Conservation (phyloP, 2,329 filamentous ascomycete species). For the Dothiorella sarmentorum region DNA sequence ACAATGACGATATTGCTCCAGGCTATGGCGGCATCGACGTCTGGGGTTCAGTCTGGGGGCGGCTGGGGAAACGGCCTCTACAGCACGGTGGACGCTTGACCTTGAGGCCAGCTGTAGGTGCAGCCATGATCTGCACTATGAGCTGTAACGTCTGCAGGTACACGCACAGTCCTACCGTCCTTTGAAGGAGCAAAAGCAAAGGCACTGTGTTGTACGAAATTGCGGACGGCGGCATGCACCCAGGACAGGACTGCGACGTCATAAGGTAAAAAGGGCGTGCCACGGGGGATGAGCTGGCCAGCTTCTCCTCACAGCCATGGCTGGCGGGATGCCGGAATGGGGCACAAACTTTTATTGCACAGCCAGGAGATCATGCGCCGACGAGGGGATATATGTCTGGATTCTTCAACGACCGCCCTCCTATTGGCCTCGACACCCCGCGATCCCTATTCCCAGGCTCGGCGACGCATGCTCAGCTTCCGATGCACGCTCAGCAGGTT, state of each 20-base stretch:
- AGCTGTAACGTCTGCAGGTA: slow-evolving; percentile 9
- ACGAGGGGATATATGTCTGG: not conserved
- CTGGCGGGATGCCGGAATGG: slow-evolving; percentile 4
- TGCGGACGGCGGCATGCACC: not conserved
- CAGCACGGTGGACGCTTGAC: not conserved
- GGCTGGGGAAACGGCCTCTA: not conserved
- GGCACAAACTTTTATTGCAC: not conserved
- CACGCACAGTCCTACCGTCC: not conserved
- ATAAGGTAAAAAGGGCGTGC: not conserved
- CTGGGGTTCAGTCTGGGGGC: not conserved
- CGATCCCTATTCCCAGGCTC: slow-evolving; percentile 3
- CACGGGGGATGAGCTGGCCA: slow-evolving; percentile 6
- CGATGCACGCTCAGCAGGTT: slow-evolving; percentile 7
- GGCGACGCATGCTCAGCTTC: not conserved
- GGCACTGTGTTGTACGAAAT: not conserved
- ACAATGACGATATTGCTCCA: slow-evolving; percentile 15
- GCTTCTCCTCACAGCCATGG: slow-evolving; percentile 3
- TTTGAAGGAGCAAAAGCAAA: not conserved
- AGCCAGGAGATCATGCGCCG: slow-evolving; percentile 1
- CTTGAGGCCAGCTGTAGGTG: not conserved
- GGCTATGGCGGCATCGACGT: slow-evolving; percentile 2
- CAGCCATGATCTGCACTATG: slow-evolving; percentile 11
- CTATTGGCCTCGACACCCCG: not conserved
- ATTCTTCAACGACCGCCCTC: not conserved
- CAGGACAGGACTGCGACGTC: not conserved